A percentile compares a stretch with the other conserved stretches of the same genome.
phyloP scores from a whole-genome alignment of 495 filamentous ascomycete genomes.

The Pyronema domesticum region DNA sequence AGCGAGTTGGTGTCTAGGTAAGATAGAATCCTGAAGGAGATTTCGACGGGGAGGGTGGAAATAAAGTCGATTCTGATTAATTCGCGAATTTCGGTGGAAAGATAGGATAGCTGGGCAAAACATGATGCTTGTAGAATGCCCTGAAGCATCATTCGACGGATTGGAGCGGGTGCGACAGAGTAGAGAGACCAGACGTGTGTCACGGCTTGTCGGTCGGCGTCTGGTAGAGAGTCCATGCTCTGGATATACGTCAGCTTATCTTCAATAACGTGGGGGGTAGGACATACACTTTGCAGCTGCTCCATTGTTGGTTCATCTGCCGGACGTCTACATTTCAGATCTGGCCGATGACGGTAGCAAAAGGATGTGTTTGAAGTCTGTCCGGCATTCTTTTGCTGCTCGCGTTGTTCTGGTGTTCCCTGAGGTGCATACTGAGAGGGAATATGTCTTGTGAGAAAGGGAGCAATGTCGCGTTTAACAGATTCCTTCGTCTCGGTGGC shows the following conservation, averaged over 20 bases:
- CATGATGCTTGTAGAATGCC: constrained; percentile 91
- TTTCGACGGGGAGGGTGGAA: constrained; percentile 66
- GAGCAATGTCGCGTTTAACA: constrained; percentile 37
- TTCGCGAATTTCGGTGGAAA: constrained; percentile 71
- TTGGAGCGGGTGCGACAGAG: constrained; percentile 83
- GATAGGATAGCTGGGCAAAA: constrained; percentile 86
- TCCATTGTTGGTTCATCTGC: constrained; percentile 93
- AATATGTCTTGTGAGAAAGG: constrained; percentile 73
- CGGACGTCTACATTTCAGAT: constrained; percentile 79
- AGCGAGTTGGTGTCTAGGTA: constrained; percentile 91
- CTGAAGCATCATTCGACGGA: constrained; percentile 85
- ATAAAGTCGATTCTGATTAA: constrained; percentile 94
- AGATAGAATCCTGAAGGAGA: constrained; percentile 82
- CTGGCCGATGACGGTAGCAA: constrained; percentile 89
- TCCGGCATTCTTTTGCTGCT: constrained; percentile 14
- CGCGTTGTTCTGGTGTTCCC: constrained; percentile 26
- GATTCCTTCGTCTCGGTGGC: constrained; percentile 20
- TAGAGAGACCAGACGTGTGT: constrained; percentile 94
- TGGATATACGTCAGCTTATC: constrained; percentile 21
- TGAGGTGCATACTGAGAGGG: constrained; percentile 60
- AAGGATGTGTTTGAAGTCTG: constrained; percentile 64
- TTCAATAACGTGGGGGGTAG: not conserved
- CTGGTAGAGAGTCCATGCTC: constrained; percentile 66
- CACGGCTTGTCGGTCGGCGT: constrained; percentile 78
- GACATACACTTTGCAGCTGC: constrained; percentile 65